phyloP scores from a whole-genome alignment of 805 yeast species.

The Lipomyces japonicus region DNA sequence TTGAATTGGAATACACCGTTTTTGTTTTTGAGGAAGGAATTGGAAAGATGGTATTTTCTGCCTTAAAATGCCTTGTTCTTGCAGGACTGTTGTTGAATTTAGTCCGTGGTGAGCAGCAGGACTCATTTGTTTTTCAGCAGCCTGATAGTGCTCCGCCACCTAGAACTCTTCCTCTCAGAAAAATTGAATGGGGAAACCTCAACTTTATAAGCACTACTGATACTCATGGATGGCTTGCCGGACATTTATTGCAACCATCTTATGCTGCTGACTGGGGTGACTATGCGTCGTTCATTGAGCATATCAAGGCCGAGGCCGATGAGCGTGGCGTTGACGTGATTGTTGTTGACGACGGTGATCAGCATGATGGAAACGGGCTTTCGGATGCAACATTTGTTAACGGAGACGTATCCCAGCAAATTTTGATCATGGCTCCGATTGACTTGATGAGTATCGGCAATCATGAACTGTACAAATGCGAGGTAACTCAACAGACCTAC shows the following conservation, averaged over 20 bases:
- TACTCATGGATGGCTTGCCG: conserved; percentile 93
- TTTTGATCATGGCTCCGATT: conserved; percentile 61
- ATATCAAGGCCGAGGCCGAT: conserved; percentile 48
- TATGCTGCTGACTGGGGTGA: conserved; percentile 93
- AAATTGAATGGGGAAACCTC: conserved; percentile 63
- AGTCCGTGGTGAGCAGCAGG: conserved; percentile 5
- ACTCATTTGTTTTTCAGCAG: conserved; percentile 32
- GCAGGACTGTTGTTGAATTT: no score
- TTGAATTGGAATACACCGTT: no score
- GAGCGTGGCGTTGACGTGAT: conserved; percentile 57
- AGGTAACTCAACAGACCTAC: conserved; percentile 62
- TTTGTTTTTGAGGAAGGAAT: no score
- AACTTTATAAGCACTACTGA: conserved; percentile 94
- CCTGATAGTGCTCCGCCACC: conserved; percentile 38
- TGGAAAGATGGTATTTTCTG: no score
- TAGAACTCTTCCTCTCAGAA: conserved; percentile 45
- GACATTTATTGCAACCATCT: conserved; percentile 73
- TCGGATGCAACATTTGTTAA: conserved; percentile 68
- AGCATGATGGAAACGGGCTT: conserved; percentile 91
- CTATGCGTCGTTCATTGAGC: conserved; percentile 61
- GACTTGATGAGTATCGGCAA: conserved; percentile 85
- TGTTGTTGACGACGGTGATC: conserved; percentile 84
- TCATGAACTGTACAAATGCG: conserved; percentile 77
- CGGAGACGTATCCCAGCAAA: conserved; percentile 58
- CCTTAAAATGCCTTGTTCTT: no score